Conservation (phyloP, 495 filamentous ascomycete species). For the Astrocystis sublimbata region DNA sequence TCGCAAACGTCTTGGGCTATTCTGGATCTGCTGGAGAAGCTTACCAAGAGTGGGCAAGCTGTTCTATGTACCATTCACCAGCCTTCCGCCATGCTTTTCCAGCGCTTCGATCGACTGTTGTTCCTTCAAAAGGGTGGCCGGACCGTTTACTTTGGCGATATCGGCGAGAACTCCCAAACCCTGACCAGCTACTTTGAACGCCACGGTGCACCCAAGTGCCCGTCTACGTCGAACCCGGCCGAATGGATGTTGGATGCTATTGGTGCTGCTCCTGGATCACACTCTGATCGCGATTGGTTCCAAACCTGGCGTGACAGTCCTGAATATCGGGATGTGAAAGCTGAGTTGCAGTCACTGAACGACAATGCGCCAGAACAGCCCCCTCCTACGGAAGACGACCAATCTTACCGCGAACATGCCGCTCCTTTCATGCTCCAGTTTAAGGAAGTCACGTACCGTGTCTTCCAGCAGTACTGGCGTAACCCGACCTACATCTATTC, state of each 20-base stretch:
- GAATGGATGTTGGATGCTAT: conserved; percentile 97
- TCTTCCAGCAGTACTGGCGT: conserved; percentile 90
- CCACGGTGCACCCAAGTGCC: conserved; percentile 74
- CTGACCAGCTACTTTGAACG: conserved; percentile 79
- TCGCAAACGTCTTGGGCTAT: conserved; percentile 88
- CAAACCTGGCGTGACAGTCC: conserved; percentile 74
- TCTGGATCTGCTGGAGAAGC: conserved; percentile 72
- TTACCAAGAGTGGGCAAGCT: conserved; percentile 81
- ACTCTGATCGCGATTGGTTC: conserved; percentile 79
- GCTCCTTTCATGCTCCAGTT: conserved; percentile 58
- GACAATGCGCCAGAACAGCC: conserved; percentile 53
- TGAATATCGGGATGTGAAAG: conserved; percentile 67
- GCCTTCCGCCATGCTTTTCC: conserved; percentile 85
- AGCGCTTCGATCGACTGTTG: conserved; percentile 86
- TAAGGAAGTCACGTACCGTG: conserved; percentile 56
- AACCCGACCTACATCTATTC: conserved; percentile 85
- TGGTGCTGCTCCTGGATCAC: conserved; percentile 82
- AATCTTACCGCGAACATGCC: conserved; percentile 56
- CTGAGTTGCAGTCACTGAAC: conserved; percentile 70
- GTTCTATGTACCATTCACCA: conserved; percentile 95
- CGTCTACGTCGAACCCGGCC: conserved; percentile 78
- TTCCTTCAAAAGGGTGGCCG: conserved; percentile 78
- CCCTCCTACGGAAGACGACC: conserved; percentile 28
- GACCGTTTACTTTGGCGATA: conserved; percentile 90
- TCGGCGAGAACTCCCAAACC: conserved; percentile 74